Conservation (phyloP, 306 rosid species). For the Rosa lucieae region DNA sequence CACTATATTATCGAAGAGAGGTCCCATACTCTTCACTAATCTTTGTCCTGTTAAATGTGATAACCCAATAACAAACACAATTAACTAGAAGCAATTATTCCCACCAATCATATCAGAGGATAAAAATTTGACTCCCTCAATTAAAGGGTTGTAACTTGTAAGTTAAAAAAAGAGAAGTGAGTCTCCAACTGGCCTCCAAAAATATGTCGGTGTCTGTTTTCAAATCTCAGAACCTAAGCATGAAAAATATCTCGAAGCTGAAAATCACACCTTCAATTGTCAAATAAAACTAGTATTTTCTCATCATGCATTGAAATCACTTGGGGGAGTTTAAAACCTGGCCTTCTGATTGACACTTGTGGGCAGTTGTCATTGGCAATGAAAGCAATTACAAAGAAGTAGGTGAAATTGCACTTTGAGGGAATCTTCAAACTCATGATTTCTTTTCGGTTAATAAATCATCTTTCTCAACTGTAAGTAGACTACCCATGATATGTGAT, state of each 20-base stretch:
- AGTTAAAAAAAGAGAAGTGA: neutral
- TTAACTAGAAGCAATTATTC: neutral
- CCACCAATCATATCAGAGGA: neutral
- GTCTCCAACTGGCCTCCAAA: neutral
- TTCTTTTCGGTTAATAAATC: neutral
- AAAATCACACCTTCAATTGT: neutral
- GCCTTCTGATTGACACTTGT: neutral
- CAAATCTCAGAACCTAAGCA: neutral
- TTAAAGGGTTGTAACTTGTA: neutral
- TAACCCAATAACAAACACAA: slow-evolving; percentile 3
- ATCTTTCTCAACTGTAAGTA: neutral
- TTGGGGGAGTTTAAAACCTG: neutral
- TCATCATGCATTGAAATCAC: neutral
- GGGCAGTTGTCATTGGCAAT: neutral
- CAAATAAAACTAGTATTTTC: too few species aligned
- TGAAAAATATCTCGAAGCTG: too few species aligned
- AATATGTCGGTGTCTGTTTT: neutral
- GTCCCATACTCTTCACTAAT: slow-evolving; percentile 66
- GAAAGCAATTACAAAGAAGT: neutral
- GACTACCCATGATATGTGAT: neutral
- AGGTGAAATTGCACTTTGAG: neutral
- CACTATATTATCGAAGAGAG: slow-evolving; percentile 56
- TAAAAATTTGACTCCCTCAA: neutral
- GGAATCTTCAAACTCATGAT: neutral
- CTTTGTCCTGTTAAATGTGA: slow-evolving; percentile 61